Percentiles rank a stretch among this genome's conserved stretches.
Evolutionary conservation across 1,284 basidiomycete genomes (phyloP).

Genomic region (Tilletia walkeri): DNA sequence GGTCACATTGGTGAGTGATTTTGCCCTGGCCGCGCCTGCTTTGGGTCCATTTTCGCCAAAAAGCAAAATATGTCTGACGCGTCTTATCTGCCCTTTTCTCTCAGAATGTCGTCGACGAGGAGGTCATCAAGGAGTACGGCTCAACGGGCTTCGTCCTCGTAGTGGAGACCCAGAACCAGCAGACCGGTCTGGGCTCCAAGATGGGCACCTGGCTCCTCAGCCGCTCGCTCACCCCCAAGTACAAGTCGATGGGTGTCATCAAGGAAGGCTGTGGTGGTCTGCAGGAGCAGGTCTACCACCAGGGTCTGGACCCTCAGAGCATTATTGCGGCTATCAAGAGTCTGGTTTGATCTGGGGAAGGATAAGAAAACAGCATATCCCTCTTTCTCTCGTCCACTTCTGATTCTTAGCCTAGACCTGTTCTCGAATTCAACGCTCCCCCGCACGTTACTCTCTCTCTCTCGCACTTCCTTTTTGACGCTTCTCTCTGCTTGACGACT

Average conservation of each 20-base stretch:
- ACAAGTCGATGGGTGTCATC: conserved; percentile 70
- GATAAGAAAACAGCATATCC: no score
- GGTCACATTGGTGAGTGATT: conserved; percentile 59
- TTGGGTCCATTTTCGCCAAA: neutral
- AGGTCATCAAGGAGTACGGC: conserved; percentile 71
- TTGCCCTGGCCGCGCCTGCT: no score
- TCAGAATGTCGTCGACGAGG: conserved; percentile 77
- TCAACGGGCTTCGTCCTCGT: conserved; percentile 72
- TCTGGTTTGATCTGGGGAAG: neutral
- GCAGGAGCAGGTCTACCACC: conserved; percentile 62
- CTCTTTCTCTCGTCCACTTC: no score
- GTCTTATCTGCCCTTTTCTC: no score
- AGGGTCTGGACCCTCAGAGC: conserved; percentile 33
- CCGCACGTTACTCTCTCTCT: no score
- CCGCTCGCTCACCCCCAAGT: conserved; percentile 73
- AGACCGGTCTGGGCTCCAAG: conserved; percentile 76
- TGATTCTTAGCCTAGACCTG: no score
- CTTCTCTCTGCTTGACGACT: no score
- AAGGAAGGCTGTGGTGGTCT: conserved; percentile 80
- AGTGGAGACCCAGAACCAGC: conserved; percentile 79
- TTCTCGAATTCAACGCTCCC: no score
- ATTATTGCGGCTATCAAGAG: conserved; percentile 32
- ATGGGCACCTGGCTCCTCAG: conserved; percentile 78
- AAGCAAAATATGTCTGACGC: no score
- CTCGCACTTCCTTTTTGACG: no score